A percentile compares a stretch with the other conserved stretches of the same genome.
Evolutionary conservation across 257 asterid genomes (phyloP).

Genomic region (Marsdenia floribunda): DNA sequence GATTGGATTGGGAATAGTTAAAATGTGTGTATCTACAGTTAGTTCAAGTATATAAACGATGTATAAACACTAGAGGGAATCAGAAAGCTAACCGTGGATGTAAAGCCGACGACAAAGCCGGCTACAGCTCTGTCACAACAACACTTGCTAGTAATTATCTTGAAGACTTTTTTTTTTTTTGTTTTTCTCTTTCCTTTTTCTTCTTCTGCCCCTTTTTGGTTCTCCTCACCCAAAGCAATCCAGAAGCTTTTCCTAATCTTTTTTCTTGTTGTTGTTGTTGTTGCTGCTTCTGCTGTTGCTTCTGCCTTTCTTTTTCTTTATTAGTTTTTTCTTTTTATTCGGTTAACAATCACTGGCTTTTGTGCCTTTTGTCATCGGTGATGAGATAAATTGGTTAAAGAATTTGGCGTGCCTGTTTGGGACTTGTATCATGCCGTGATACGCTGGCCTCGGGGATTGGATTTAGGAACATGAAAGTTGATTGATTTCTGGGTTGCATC

Average conservation of each 20-base stretch:
- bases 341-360: constrained; percentile 7
- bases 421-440: neutral
- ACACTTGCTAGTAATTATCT: constrained; percentile 25
- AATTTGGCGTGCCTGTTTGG: neutral
- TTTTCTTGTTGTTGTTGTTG: neutral
- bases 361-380: constrained; percentile 15
- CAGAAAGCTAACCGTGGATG: constrained; percentile 19
- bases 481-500: constrained; percentile 31
- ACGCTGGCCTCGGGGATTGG: constrained; percentile 35
- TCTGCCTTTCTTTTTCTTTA: constrained; percentile 2
- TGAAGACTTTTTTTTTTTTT: constrained; percentile 7
- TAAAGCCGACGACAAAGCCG: constrained; percentile 63
- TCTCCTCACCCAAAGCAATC: constrained; percentile 21
- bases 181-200: neutral
- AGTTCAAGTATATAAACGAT: neutral
- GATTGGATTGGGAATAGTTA: neutral
- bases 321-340: constrained; percentile 14
- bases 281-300: constrained; percentile 6
- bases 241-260: constrained; percentile 15
- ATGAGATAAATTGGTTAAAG: constrained; percentile 14
- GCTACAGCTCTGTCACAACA: constrained; percentile 48
- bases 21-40: neutral
- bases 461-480: constrained; percentile 30
- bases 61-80: neutral
- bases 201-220: neutral